Conservation (phyloP, 768 basidiomycete species). For the Macrolepiota fuliginosa region DNA sequence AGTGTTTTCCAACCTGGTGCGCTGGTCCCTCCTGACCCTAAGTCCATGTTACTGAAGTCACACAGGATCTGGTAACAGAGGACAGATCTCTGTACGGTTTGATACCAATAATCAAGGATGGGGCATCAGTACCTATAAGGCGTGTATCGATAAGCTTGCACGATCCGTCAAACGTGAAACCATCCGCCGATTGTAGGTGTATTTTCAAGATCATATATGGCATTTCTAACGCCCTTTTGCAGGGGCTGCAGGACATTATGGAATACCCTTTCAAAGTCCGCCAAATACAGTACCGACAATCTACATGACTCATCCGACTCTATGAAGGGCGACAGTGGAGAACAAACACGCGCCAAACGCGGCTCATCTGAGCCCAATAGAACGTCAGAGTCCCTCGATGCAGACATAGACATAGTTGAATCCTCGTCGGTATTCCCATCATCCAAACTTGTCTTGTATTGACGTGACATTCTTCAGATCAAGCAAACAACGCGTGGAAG, state of each 20-base stretch:
- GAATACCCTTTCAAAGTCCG: neutral
- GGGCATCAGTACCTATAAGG: neutral
- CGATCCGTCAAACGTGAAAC: neutral
- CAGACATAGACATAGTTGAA: neutral
- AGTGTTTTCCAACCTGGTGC: slow-evolving; percentile 5
- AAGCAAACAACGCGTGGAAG: neutral
- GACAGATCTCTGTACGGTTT: slow-evolving; percentile 1
- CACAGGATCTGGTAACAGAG: neutral
- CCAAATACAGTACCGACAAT: neutral
- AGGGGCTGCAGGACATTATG: neutral
- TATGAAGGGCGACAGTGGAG: neutral
- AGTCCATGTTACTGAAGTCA: neutral
- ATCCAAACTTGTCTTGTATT: neutral
- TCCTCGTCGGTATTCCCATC: neutral
- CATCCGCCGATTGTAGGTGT: neutral
- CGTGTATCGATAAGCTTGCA: neutral
- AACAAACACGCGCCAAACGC: neutral
- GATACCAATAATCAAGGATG: neutral
- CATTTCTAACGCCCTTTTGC: neutral
- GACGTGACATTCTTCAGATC: neutral
- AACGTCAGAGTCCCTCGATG: neutral
- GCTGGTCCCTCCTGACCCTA: neutral
- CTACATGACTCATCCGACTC: neutral
- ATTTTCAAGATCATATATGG: neutral
- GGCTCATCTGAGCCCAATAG: neutral